These are phyloP conservation scores for Solanum etuberosum DNA, from an alignment of 257 asterid genomes.

Conservation along the genomic window DNA sequence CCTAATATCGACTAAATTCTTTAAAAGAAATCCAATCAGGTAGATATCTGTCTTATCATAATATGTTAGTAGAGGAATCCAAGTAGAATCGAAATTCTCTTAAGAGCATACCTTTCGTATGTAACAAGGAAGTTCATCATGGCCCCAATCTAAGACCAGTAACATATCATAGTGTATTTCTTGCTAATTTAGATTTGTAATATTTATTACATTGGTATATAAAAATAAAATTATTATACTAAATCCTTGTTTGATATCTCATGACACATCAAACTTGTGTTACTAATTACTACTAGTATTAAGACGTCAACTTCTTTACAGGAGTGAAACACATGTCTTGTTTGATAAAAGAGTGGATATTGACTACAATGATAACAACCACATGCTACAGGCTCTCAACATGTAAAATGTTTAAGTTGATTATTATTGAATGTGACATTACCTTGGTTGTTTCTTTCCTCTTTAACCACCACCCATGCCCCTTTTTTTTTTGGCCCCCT, in stretches of 20 bases:
- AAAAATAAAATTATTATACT: neutral
- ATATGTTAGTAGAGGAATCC: neutral
- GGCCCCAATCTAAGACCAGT: neutral
- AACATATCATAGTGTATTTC: neutral
- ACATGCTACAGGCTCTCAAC: neutral
- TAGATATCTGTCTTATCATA: neutral
- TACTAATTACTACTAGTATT: neutral
- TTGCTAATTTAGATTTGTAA: neutral
- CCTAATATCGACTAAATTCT: neutral
- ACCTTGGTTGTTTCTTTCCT: neutral
- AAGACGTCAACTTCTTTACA: neutral
- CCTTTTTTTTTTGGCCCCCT: neutral
- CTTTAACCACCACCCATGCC: neutral
- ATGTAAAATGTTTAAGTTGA: neutral
- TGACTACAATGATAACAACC: neutral
- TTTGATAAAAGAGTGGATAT: neutral
- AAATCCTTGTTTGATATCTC: neutral
- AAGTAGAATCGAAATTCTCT: neutral
- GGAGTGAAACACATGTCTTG: neutral
- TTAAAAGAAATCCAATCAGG: neutral
- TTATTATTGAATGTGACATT: neutral
- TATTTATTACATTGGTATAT: neutral
- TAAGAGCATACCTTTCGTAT: neutral
- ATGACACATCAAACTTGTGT: neutral
- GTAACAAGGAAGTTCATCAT: neutral